Evolutionary conservation across 1,139 yeast genomes (phyloP).

Genomic region (Geotrichum siamense): DNA sequence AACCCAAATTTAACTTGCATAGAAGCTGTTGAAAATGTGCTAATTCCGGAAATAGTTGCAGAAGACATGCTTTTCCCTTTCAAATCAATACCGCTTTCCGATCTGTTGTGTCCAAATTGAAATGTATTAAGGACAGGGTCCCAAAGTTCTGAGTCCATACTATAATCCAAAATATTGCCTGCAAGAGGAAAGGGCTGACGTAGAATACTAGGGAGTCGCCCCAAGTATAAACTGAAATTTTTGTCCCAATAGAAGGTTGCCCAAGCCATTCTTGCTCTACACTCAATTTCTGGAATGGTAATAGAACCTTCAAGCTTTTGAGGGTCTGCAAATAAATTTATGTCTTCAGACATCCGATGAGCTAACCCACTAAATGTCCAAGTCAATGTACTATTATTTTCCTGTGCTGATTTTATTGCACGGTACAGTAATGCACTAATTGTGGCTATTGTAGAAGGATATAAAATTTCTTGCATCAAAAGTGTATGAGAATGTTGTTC

Average conservation of each 20-base stretch:
- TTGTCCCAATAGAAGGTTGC: constrained; percentile 18
- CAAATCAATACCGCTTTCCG: constrained; percentile 3
- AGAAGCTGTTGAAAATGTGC: constrained; percentile 5
- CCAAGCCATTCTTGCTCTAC: constrained; percentile 15
- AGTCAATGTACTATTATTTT: constrained; percentile 6
- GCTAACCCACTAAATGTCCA: constrained; percentile 18
- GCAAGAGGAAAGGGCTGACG: constrained; percentile 12
- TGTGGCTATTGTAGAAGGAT: constrained; percentile 12
- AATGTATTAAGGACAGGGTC: constrained; percentile 9
- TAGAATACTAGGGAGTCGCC: constrained; percentile 15
- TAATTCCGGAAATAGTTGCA: not conserved
- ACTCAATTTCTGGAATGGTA: constrained; percentile 14
- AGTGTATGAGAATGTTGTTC: constrained; percentile 16
- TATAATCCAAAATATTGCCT: constrained; percentile 11
- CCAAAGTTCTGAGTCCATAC: constrained; percentile 14
- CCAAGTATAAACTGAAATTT: constrained; percentile 14
- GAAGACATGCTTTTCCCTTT: constrained; percentile 7
- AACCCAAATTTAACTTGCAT: constrained; percentile 11
- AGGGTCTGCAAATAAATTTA: constrained; percentile 11
- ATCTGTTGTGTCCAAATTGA: not conserved
- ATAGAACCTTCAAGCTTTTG: constrained; percentile 1
- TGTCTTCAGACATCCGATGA: constrained; percentile 16
- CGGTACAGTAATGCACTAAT: constrained; percentile 10
- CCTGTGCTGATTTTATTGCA: constrained; percentile 12
- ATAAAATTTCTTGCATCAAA: constrained; percentile 15